Evolutionary conservation across 257 asterid genomes (phyloP), one percentile per base, ranked within the genome.

Genomic region (Prunella vulgaris): DNA sequence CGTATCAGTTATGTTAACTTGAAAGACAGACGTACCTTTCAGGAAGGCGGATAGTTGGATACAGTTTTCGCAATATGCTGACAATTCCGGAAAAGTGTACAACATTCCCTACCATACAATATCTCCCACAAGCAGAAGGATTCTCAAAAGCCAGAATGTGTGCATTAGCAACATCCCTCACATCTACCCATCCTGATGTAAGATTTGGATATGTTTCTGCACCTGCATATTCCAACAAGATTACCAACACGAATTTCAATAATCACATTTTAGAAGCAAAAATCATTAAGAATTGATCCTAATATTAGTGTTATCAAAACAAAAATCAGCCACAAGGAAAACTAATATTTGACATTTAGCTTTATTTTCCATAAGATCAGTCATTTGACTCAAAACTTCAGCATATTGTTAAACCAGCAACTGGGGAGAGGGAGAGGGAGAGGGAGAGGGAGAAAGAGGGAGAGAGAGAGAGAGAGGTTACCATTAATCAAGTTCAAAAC

Each of bases 151-250:
- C 95, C 7, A 84, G 74, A 79, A 90, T 75, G 65, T 90, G 97
- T 14, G 97, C 93, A 44, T 80, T 70, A 7, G 93, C 95, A 27
- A 88, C 97, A 72, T 90, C 97, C 71, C 69, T 86, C 8, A 90
- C 97, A 60, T 88, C 74, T 5, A 86, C 84, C 95, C 92, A 84
- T 46, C 93, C 87, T 66, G 65, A 42, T 15, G 82, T 49, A 32
- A 72, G 59, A 71, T 86, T 84, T 48, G 85, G 85, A 68, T 65
- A 90, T 52, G 92, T 71, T 64, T 82, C 86, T 4, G 90, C 85
- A 61, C 90, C 97, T 90, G 82, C 56, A 82, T 57, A 51, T 59
- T 27, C 20, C 59, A 49, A 59, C 27, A 37, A 48, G 14, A 13
- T n/a, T 18, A n/a, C 8, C n/a, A n/a, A 48, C 48, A 14, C 7